phyloP scores from a whole-genome alignment of 1,139 yeast species.

The Hyphopichia burtonii region DNA sequence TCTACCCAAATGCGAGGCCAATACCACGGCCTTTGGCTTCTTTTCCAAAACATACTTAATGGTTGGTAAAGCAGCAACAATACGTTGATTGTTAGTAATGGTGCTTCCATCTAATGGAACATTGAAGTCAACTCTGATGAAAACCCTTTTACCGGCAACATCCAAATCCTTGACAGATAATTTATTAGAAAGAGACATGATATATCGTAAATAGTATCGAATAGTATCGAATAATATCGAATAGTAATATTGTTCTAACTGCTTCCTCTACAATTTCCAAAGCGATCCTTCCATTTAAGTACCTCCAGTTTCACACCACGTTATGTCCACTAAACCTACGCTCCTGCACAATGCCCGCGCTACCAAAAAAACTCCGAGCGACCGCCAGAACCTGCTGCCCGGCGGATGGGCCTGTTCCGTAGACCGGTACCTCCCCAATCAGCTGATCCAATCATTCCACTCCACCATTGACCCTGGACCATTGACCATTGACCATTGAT shows the following conservation, averaged over 20 bases:
- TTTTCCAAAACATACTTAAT: constrained; percentile 88
- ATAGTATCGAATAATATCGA: too few species aligned
- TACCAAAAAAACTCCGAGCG: not conserved
- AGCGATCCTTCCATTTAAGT: too few species aligned
- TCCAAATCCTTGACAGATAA: constrained; percentile 87
- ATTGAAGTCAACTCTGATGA: constrained; percentile 96
- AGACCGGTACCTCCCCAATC: not conserved
- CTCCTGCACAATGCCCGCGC: not conserved
- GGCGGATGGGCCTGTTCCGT: not conserved
- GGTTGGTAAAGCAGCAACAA: constrained; percentile 97
- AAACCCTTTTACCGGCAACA: constrained; percentile 85
- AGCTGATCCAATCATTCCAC: not conserved
- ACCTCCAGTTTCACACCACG: not conserved
- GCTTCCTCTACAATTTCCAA: too few species aligned
- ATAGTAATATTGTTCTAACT: too few species aligned
- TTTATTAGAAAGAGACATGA: constrained; percentile 88
- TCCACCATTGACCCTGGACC: not conserved
- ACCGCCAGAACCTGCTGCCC: not conserved
- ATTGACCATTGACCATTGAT: too few species aligned
- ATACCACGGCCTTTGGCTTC: constrained; percentile 82
- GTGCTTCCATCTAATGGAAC: constrained; percentile 94
- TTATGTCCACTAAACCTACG: not conserved
- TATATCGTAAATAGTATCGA: not conserved
- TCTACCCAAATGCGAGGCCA: constrained; percentile 97
- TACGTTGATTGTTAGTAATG: constrained; percentile 98